These are phyloP conservation scores for Epichloe elymi DNA, from an alignment of 2,329 filamentous ascomycete species.

Conservation along the genomic window DNA sequence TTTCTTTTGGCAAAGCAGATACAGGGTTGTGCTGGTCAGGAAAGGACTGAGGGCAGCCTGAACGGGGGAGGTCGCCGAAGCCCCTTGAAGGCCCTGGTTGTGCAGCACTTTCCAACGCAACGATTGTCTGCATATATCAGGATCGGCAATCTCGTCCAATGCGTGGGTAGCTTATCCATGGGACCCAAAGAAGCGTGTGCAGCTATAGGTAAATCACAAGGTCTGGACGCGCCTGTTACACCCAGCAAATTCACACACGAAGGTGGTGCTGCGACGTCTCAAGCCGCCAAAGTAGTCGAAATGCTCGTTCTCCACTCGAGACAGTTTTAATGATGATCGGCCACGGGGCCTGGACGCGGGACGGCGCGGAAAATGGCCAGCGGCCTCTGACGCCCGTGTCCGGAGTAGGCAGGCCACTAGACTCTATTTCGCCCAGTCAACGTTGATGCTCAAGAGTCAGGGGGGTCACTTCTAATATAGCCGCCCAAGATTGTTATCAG, in stretches of 20 bases:
- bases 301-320: neutral
- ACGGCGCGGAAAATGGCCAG: conserved; percentile 2
- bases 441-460: neutral
- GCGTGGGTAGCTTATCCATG: neutral
- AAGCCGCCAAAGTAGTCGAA: neutral
- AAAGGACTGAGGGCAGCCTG: too few species aligned
- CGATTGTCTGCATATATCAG: neutral
- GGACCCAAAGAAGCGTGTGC: neutral
- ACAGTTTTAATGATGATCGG: too few species aligned
- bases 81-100: neutral
- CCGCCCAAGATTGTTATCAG: too few species aligned
- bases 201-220: neutral
- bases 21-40: too few species aligned
- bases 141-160: neutral
- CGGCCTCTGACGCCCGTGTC: neutral
- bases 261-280: too few species aligned
- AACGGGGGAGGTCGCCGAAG: too few species aligned
- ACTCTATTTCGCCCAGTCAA: neutral
- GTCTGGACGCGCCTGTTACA: neutral
- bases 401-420: too few species aligned
- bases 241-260: too few species aligned
- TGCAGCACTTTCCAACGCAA: neutral
- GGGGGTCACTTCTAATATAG: too few species aligned
- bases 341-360: neutral
- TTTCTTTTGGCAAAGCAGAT: too few species aligned